Evolutionary conservation across 2,329 filamentous ascomycete species (phyloP), one percentile per base, ranked within the genome.

Genomic region (Phyllosticta ampelicida): DNA sequence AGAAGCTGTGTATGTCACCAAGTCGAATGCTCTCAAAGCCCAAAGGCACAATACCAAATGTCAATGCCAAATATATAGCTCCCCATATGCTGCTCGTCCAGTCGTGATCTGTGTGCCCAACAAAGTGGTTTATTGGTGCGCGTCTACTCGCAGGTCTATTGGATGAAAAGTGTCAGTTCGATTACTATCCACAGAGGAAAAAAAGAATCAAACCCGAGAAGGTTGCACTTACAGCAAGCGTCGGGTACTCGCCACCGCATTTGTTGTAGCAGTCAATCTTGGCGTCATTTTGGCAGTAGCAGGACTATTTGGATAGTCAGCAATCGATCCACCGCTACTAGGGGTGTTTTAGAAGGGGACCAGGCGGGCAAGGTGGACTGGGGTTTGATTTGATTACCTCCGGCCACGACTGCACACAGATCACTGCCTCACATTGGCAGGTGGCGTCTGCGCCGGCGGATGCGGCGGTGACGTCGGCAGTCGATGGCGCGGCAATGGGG

Each of bases 231-330:
- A 58, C 57, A 48, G 48, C 28, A 20, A 59, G 29, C 21, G 23
- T 29, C 10, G 58, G 58, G 10, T 60, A 18, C 6, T 51, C 54
- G 20, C 58, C 58, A 9, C 58, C 58, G 50, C 58, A 60, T 26
- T 60, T 60, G 5, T 60, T 48, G 51, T 56, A 60, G 58, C 58
- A 60, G 16, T 51, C 44, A 16, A 23, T 18, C 54, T 60, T 60
- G 26, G 23, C 44, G 23, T 56, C 29, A 54, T 60, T 60, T 21
- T 21, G 21, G 19, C 58, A 60, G 51, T 28, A 9, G 54, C 58
- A 60, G 10, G 54, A 54, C 58, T 60, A 30, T 30, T 10, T 21
- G 2, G 1, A 9, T 9, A 26, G 19, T 51, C 19, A 26, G 49
- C 19, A n/a, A 21, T 21, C 3, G 18, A 51, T 51, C 9, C 3